phyloP scores from a whole-genome alignment of 345 rosid species.

The Passiflora organensis region DNA sequence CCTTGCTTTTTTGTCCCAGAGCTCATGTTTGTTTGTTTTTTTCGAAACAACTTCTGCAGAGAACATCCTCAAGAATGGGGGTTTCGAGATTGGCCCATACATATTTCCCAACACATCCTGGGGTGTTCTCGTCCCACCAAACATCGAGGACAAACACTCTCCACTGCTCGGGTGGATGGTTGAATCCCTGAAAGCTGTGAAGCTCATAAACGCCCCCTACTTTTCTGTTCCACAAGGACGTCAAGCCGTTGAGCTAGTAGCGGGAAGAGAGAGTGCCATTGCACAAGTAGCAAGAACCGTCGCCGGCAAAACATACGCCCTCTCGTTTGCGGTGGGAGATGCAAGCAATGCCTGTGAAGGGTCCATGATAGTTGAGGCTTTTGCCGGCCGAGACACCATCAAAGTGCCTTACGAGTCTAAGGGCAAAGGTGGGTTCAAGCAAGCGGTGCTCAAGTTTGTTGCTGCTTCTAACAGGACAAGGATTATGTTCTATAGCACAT shows the following conservation, averaged over 20 bases:
- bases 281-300: constrained; percentile 53
- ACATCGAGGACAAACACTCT: constrained; percentile 47
- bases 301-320: constrained; percentile 40
- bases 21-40: too few species aligned
- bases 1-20: too few species aligned
- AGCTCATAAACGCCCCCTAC: constrained; percentile 33
- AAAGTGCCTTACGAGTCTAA: constrained; percentile 49
- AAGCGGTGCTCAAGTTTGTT: constrained; percentile 41
- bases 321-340: constrained; percentile 57
- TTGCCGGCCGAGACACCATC: constrained; percentile 42
- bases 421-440: constrained; percentile 62
- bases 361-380: constrained; percentile 64
- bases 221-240: constrained; percentile 27
- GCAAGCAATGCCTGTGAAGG: constrained; percentile 63
- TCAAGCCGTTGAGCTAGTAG: constrained; percentile 47
- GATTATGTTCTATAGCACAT: constrained; percentile 63
- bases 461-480: constrained; percentile 49
- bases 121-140: constrained; percentile 50
- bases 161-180: constrained; percentile 51
- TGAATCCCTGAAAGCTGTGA: constrained; percentile 55
- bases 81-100: constrained; percentile 50
- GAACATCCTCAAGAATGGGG: constrained; percentile 42
- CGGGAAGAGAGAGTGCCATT: constrained; percentile 73
- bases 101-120: constrained; percentile 42
- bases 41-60: constrained; percentile 18